phyloP scores from a whole-genome alignment of 2,329 filamentous ascomycete species.

The Rhynchosporium graminicola region DNA sequence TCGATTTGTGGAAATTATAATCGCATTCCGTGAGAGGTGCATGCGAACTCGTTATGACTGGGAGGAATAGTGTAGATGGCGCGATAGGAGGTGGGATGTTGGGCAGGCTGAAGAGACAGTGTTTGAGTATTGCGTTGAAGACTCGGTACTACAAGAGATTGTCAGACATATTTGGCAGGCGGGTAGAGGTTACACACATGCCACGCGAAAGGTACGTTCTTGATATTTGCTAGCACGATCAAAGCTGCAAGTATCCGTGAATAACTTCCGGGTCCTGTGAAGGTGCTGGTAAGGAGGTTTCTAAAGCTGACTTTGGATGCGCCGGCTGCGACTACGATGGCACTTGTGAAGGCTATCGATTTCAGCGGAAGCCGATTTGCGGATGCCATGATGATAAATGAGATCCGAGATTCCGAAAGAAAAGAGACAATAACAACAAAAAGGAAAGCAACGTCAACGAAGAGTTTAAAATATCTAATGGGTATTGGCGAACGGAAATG shows the following conservation, averaged over 20 bases:
- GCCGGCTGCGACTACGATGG: constrained; percentile 28
- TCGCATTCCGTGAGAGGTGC: constrained; percentile 66
- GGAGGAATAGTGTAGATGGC: constrained; percentile 55
- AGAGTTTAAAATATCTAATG: neutral
- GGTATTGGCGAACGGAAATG: neutral
- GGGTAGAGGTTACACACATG: constrained; percentile 49
- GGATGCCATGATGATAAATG: constrained; percentile 36
- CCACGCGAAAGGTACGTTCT: constrained; percentile 60
- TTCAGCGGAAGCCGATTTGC: constrained; percentile 37
- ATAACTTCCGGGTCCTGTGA: constrained; percentile 39
- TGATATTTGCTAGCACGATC: constrained; percentile 54
- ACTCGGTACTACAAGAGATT: constrained; percentile 45
- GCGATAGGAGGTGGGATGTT: constrained; percentile 39
- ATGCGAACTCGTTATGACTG: constrained; percentile 58
- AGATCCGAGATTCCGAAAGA: constrained; percentile 5
- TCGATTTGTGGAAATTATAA: constrained; percentile 73
- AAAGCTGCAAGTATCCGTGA: constrained; percentile 39
- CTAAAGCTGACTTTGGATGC: constrained; percentile 33
- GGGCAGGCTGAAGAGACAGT: constrained; percentile 46
- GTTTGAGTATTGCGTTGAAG: constrained; percentile 48
- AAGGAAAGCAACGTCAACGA: constrained; percentile 5
- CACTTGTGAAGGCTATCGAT: constrained; percentile 32
- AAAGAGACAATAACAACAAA: neutral
- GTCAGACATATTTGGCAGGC: neutral
- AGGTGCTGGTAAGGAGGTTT: constrained; percentile 27